Evolutionary conservation across 2,329 filamentous ascomycete genomes (phyloP).

Genomic region (Alternaria brassicicola): DNA sequence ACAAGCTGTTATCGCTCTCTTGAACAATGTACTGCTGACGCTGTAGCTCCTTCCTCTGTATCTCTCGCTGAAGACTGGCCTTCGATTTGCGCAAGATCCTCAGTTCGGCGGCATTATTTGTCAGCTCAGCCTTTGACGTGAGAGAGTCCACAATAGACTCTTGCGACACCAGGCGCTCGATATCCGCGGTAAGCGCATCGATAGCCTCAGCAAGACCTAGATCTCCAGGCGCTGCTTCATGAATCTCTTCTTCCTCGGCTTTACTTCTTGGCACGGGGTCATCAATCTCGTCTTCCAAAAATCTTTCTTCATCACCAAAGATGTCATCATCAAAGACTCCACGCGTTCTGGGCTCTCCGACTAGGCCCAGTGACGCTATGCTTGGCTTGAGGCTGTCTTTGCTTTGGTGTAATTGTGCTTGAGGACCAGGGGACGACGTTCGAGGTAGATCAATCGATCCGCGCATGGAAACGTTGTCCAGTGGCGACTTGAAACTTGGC

Average conservation of each 20-base stretch:
- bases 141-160: slow-evolving; percentile 90
- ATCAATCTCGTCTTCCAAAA: slow-evolving; percentile 83
- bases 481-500: slow-evolving; percentile 58
- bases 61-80: slow-evolving; percentile 88
- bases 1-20: slow-evolving; percentile 96
- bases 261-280: slow-evolving; percentile 67
- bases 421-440: slow-evolving; percentile 48
- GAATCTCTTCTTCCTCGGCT: slow-evolving; percentile 79
- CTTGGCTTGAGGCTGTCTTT: slow-evolving; percentile 72
- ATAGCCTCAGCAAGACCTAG: slow-evolving; percentile 93
- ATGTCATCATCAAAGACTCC: slow-evolving; percentile 94
- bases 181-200: slow-evolving; percentile 82
- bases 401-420: slow-evolving; percentile 34
- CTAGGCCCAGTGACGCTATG: slow-evolving; percentile 86
- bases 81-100: slow-evolving; percentile 93
- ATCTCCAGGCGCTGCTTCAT: slow-evolving; percentile 93
- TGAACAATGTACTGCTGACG: slow-evolving; percentile 96
- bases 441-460: slow-evolving; percentile 66
- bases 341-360: slow-evolving; percentile 83
- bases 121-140: slow-evolving; percentile 91
- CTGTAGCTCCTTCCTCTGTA: slow-evolving; percentile 92
- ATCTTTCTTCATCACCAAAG: slow-evolving; percentile 87
- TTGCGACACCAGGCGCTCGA: slow-evolving; percentile 85
- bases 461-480: slow-evolving; percentile 66
- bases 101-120: slow-evolving; percentile 93